Conservation (phyloP, 1,284 basidiomycete genomes). For the Trametes sp. region DNA sequence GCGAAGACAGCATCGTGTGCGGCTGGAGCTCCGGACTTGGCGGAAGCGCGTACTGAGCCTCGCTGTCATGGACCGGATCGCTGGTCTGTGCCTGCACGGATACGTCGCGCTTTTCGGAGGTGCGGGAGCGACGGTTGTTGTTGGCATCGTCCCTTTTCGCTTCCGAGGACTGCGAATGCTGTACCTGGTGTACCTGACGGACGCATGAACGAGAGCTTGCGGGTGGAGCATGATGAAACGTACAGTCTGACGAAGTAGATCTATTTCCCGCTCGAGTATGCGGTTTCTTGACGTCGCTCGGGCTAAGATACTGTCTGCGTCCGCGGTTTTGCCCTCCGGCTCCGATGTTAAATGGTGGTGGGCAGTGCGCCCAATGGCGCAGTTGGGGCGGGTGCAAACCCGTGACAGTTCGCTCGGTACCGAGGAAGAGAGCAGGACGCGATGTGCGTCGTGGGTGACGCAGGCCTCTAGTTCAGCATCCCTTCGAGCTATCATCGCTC, state of each 20-base stretch:
- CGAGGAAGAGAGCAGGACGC: constrained; percentile 14
- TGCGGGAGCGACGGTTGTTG: neutral
- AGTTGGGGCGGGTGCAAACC: neutral
- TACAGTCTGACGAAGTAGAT: constrained; percentile 15
- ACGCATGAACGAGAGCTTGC: neutral
- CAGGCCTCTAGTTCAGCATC: constrained; percentile 60
- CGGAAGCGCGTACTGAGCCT: neutral
- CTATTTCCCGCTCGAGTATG: constrained; percentile 26
- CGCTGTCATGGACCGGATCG: neutral
- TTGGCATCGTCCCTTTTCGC: neutral
- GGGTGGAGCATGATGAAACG: neutral
- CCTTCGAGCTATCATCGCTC: constrained; percentile 61
- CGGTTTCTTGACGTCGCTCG: constrained; percentile 17
- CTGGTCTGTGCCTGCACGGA: constrained; percentile 3
- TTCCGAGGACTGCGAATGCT: neutral
- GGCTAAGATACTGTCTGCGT: neutral
- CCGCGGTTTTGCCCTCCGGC: neutral
- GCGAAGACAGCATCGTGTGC: constrained; percentile 6
- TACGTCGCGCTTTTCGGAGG: neutral
- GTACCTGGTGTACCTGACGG: neutral
- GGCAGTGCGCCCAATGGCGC: neutral
- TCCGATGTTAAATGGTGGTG: neutral
- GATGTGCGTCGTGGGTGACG: constrained; percentile 34
- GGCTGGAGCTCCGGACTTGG: constrained; percentile 21
- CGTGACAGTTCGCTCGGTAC: neutral